A percentile compares a stretch with the other conserved stretches of the same genome.
These are phyloP conservation scores for Delitschia confertaspora DNA, from an alignment of 495 filamentous ascomycete species.

Conservation along the genomic window DNA sequence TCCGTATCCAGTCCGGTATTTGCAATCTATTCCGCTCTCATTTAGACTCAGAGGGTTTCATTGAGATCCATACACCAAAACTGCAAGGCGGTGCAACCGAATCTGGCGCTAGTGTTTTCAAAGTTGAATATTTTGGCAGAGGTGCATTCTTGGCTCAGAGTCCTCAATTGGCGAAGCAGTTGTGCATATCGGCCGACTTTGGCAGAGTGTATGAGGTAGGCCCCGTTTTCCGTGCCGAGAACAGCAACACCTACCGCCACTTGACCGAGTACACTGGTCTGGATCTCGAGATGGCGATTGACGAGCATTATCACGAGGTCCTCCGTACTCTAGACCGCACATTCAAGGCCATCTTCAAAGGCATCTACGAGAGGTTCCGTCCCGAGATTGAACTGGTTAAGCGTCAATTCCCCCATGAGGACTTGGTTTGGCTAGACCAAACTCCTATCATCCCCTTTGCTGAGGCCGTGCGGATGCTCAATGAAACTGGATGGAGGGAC, in stretches of 20 bases:
- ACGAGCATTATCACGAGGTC: constrained; percentile 81
- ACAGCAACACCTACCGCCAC: constrained; percentile 91
- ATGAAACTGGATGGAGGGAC: constrained; percentile 67
- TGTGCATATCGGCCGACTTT: constrained; percentile 87
- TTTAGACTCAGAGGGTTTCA: constrained; percentile 65
- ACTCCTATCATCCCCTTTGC: constrained; percentile 74
- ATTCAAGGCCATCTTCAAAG: constrained; percentile 79
- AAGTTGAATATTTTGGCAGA: constrained; percentile 81
- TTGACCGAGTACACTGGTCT: constrained; percentile 97
- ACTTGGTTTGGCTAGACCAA: constrained; percentile 68
- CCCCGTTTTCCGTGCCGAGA: constrained; percentile 92
- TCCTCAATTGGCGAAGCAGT: constrained; percentile 94
- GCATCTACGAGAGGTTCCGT: constrained; percentile 42
- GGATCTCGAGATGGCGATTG: constrained; percentile 95
- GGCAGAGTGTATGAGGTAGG: constrained; percentile 83
- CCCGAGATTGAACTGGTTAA: constrained; percentile 41
- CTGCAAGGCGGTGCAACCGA: constrained; percentile 86
- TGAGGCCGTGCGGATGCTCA: constrained; percentile 71
- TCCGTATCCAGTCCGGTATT: constrained; percentile 71
- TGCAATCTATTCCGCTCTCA: constrained; percentile 73
- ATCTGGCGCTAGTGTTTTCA: constrained; percentile 88
- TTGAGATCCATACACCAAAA: constrained; percentile 83
- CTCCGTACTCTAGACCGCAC: constrained; percentile 70
- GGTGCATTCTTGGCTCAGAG: constrained; percentile 84
- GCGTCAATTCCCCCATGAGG: constrained; percentile 56